Evolutionary conservation across 2,329 filamentous ascomycete species (phyloP), one percentile per base, ranked within the genome.

Genomic region (Paramyrothecium roridum): DNA sequence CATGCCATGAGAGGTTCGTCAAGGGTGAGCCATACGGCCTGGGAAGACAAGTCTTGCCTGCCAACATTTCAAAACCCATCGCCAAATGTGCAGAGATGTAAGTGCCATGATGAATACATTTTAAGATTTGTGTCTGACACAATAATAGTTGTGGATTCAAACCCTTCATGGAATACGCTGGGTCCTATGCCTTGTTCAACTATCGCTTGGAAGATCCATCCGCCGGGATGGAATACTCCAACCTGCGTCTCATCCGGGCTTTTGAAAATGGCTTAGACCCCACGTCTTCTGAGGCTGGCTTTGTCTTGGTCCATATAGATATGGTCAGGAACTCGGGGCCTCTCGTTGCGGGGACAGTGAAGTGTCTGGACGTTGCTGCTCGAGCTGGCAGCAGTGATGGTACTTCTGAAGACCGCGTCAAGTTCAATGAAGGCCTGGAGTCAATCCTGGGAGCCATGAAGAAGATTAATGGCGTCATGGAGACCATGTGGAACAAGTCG

Each of bases 271-370:
- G 93, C 16, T 85, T 96, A 10, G 90, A 97, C 70, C 90, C 90
- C 1, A 82, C 81, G 33, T 96, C 91, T 3, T 96, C 92, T 8
- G 93, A 97, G 72, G 93, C 93, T 1, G 93, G 93, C 51, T 97
- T 98, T 70, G 91, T 97, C n/a, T 83, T 97, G 13, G 93, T 95
- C 4, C 93, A 97, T 71, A 87, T 98, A 52, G 91, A 96, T 73
- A 98, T 97, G 93, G 93, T 96, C 51, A 87, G 87, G 68, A 86
- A 96, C 72, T 93, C 92, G 1, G 88, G 88, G 1, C 83, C 85
- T 1, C 79, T 98, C 2, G 86, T 97, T 49, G 81, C 84, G 46
- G 91, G 91, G 33, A 84, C 86, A 3, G 80, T 91, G 49, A 79
- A 84, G 52, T 83, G 88, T 52, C 80, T 96, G 22, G 81, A 88